phyloP scores from a whole-genome alignment of 768 basidiomycete genomes.

The Trametes meyenii region DNA sequence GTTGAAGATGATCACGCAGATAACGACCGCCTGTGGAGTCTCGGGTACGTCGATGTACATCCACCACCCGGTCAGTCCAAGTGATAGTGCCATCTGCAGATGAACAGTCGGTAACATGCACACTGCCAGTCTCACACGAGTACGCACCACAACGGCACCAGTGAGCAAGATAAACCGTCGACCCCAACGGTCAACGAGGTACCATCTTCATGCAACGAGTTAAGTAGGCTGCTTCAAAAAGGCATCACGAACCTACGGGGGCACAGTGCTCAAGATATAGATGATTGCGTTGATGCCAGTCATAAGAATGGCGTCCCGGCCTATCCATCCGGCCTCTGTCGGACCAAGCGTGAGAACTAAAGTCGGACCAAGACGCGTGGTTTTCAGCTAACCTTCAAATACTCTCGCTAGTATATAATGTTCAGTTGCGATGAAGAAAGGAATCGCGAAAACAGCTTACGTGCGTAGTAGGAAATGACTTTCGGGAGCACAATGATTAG shows the following conservation, averaged over 20 bases:
- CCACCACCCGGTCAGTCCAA: conserved; percentile 88
- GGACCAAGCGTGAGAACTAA: conserved; percentile 16
- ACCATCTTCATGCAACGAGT: conserved; percentile 64
- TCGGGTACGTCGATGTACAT: conserved; percentile 86
- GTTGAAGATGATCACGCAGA: conserved; percentile 90
- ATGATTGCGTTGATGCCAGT: conserved; percentile 90
- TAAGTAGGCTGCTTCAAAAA: background rate
- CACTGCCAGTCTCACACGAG: background rate
- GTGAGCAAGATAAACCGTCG: conserved; percentile 83
- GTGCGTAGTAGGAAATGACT: conserved; percentile 96
- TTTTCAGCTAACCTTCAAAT: conserved; percentile 70
- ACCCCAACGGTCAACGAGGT: conserved; percentile 91
- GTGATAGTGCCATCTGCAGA: conserved; percentile 75
- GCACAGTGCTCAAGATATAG: conserved; percentile 78
- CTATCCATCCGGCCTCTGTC: conserved; percentile 92
- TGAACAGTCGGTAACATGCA: background rate
- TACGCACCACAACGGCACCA: conserved; percentile 76
- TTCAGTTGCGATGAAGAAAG: background rate
- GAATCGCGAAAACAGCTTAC: conserved; percentile 49
- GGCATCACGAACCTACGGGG: conserved; percentile 56
- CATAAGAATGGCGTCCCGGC: conserved; percentile 92
- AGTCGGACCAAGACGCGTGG: background rate
- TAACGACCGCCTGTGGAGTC: conserved; percentile 86
- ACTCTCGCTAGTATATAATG: conserved; percentile 62
- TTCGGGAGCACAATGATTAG: background rate